A percentile compares a stretch with the other conserved stretches of the same genome.
Conservation (phyloP, 2,329 filamentous ascomycete species). For the Calonectria henricotiae region DNA sequence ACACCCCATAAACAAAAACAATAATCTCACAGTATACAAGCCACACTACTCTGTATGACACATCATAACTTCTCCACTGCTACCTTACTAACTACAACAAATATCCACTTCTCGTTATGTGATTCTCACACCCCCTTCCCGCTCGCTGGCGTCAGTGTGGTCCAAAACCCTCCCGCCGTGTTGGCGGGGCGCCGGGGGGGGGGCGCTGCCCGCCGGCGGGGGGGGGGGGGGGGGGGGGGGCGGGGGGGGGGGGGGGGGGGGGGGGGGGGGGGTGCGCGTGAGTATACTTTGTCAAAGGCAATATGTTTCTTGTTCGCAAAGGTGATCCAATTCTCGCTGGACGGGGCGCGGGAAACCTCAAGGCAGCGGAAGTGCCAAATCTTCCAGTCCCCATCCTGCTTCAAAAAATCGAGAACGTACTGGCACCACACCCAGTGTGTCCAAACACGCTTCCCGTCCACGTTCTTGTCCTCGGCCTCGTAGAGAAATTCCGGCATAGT, state of each 20-base stretch:
- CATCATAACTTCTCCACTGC: no score
- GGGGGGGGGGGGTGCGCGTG: neutral
- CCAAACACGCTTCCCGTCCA: constrained; percentile 25
- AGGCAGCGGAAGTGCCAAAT: constrained; percentile 33
- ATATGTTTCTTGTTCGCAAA: constrained; percentile 33
- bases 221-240: no score
- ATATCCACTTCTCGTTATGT: no score
- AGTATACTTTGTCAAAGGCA: constrained; percentile 26
- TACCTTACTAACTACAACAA: no score
- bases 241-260: no score
- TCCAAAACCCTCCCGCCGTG: no score
- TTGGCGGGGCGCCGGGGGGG: neutral
- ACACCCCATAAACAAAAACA: no score
- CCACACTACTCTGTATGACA: no score
- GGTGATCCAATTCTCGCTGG: constrained; percentile 33
- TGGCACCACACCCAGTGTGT: constrained; percentile 33
- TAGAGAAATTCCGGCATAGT: constrained; percentile 30
- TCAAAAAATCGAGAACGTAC: constrained; percentile 28
- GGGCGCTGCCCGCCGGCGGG: neutral
- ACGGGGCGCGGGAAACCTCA: constrained; percentile 23
- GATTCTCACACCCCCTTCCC: no score
- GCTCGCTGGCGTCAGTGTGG: no score
- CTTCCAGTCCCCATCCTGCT: constrained; percentile 30
- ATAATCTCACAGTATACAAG: no score
- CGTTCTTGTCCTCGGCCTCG: constrained; percentile 28